phyloP scores from a whole-genome alignment of 345 rosid genomes.

The Eucalyptus cloeziana region DNA sequence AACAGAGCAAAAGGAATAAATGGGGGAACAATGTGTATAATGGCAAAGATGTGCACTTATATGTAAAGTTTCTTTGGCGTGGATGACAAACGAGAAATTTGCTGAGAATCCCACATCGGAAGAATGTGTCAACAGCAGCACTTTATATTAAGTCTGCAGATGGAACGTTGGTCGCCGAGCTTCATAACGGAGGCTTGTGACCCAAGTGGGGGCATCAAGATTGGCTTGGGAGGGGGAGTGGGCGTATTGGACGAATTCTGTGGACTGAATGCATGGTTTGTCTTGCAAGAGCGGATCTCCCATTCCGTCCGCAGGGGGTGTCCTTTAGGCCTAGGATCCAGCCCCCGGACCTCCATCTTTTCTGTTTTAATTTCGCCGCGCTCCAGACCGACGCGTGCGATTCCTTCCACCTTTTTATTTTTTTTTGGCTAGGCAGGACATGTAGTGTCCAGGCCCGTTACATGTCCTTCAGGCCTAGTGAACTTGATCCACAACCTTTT shows the following conservation, averaged over 20 bases:
- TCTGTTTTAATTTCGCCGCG: too few relatives aligned
- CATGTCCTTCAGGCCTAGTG: background rate
- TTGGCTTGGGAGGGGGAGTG: accelerated
- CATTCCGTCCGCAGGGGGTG: too few relatives aligned
- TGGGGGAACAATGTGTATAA: background rate
- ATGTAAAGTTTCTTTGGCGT: background rate
- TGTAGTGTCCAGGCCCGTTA: too few relatives aligned
- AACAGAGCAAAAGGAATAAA: background rate
- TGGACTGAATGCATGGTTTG: too few relatives aligned
- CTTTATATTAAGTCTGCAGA: background rate
- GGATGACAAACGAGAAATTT: background rate
- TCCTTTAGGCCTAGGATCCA: too few relatives aligned
- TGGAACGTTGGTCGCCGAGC: accelerated
- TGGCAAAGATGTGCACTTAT: background rate
- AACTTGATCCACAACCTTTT: background rate
- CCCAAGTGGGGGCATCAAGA: background rate
- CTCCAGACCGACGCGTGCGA: background rate
- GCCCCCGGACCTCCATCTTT: too few relatives aligned
- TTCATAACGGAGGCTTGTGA: background rate
- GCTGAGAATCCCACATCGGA: background rate
- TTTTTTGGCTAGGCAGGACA: background rate
- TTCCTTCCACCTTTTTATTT: accelerated
- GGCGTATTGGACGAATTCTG: accelerated
- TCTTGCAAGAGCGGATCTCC: too few relatives aligned
- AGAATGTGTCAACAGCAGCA: accelerated